phyloP scores from a whole-genome alignment of 345 rosid species.

The Hirschfeldia incana region DNA sequence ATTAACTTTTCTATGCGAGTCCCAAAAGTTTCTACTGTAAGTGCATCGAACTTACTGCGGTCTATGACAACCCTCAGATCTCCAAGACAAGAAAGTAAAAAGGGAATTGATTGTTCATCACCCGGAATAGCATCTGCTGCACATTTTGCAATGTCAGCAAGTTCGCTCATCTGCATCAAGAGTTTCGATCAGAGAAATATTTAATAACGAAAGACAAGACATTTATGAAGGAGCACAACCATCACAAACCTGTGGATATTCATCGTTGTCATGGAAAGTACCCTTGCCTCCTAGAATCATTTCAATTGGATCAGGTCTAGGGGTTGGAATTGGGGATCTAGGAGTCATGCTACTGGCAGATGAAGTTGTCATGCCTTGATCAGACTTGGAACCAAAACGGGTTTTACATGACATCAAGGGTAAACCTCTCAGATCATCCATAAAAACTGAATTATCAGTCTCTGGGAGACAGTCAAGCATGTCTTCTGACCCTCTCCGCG shows the following conservation, averaged over 20 bases:
- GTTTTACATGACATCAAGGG: slow-evolving; percentile 94
- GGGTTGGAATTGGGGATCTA: slow-evolving; percentile 91
- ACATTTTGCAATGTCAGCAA: slow-evolving; percentile 96
- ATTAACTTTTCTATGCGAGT: slow-evolving; percentile 91
- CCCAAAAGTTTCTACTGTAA: slow-evolving; percentile 96
- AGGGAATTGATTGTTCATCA: slow-evolving; percentile 70
- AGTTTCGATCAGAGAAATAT: slow-evolving; percentile 21
- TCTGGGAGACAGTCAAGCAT: slow-evolving; percentile 98
- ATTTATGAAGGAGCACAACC: slow-evolving; percentile 7
- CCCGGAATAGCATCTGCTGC: slow-evolving; percentile 77
- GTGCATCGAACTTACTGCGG: slow-evolving; percentile 91
- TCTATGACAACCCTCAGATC: slow-evolving; percentile 80
- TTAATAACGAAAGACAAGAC: slow-evolving; percentile 8
- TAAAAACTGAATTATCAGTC: slow-evolving; percentile 66
- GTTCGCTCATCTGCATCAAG: slow-evolving; percentile 83
- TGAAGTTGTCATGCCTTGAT: slow-evolving; percentile 96
- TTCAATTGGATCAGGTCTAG: slow-evolving; percentile 89
- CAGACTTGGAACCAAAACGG: slow-evolving; percentile 95
- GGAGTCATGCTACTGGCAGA: slow-evolving; percentile 99
- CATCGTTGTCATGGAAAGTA: slow-evolving; percentile 76
- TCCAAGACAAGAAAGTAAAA: slow-evolving; percentile 76
- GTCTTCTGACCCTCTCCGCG: slow-evolving; percentile 97
- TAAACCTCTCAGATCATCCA: slow-evolving; percentile 93
- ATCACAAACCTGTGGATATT: slow-evolving; percentile 75
- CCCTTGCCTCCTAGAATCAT: slow-evolving; percentile 83